Percentiles rank a stretch among this genome's conserved stretches.
These are phyloP conservation scores for Iberis pinnata DNA, from an alignment of 345 rosid genomes.

Conservation along the genomic window DNA sequence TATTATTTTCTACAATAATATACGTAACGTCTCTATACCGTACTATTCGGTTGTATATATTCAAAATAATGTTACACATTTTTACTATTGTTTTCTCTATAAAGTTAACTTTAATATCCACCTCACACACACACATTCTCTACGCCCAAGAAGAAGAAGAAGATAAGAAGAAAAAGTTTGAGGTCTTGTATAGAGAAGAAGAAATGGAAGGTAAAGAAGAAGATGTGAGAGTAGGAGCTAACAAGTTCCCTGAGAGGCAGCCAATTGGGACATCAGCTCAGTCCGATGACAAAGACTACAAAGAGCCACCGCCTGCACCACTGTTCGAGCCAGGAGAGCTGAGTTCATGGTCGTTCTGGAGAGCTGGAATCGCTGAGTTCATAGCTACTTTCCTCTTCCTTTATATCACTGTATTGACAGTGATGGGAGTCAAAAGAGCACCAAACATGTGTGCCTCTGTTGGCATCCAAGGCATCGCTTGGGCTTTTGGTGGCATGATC, in stretches of 20 bases:
- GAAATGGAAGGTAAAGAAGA: constrained; percentile 31
- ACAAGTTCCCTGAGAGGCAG: constrained; percentile 31
- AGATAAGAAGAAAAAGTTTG: background rate
- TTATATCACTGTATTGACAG: constrained; percentile 36
- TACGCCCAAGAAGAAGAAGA: too few relatives aligned
- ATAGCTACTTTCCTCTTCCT: constrained; percentile 37
- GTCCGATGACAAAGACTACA: constrained; percentile 32
- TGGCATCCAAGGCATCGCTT: constrained; percentile 41
- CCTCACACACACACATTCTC: too few relatives aligned
- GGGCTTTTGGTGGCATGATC: constrained; percentile 49
- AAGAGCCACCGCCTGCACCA: constrained; percentile 38
- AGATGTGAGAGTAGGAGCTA: constrained; percentile 32
- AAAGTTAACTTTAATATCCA: too few relatives aligned
- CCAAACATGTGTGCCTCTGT: constrained; percentile 36
- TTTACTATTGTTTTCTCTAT: too few relatives aligned
- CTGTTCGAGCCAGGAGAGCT: constrained; percentile 37
- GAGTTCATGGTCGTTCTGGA: constrained; percentile 37
- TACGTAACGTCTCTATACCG: too few relatives aligned
- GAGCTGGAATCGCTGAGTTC: constrained; percentile 40
- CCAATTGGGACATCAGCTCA: constrained; percentile 34
- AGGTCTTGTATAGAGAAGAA: too few relatives aligned
- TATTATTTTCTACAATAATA: too few relatives aligned
- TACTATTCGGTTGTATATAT: too few relatives aligned
- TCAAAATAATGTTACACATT: too few relatives aligned
- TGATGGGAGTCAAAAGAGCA: constrained; percentile 34